These are phyloP conservation scores for Syzygium malaccense DNA, from an alignment of 441 rosid species.

Conservation along the genomic window DNA sequence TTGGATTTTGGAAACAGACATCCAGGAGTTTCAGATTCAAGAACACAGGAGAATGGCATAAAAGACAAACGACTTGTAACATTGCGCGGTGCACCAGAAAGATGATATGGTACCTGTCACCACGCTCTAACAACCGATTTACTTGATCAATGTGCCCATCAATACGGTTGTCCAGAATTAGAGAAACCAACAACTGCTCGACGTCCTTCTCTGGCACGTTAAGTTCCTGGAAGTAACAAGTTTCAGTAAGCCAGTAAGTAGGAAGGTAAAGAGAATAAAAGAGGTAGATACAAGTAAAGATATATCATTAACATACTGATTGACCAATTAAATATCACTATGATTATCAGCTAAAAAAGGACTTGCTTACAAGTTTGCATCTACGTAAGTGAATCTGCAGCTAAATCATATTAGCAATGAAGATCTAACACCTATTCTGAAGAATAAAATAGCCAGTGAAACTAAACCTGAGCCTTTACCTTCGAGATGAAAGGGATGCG, in stretches of 20 bases:
- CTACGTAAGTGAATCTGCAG: neutral
- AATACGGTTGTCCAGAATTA: constrained; percentile 86
- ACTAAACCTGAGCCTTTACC: constrained; percentile 20
- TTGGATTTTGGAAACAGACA: neutral
- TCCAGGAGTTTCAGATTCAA: neutral
- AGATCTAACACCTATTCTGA: neutral
- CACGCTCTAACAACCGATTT: constrained; percentile 83
- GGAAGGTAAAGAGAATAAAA: neutral
- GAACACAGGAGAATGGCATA: neutral
- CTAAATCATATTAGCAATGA: neutral
- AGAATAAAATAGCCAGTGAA: neutral
- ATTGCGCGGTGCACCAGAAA: neutral
- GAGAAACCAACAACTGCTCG: constrained; percentile 80
- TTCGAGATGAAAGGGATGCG: constrained; percentile 93
- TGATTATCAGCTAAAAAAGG: neutral
- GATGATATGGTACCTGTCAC: constrained; percentile 46
- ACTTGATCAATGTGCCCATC: constrained; percentile 98
- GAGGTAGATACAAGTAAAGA: neutral
- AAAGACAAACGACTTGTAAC: neutral
- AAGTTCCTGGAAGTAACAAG: constrained; percentile 48
- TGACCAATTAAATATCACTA: neutral
- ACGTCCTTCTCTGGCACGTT: constrained; percentile 97
- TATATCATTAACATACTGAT: neutral
- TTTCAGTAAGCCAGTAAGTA: neutral
- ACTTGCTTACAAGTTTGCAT: neutral